Base-by-base conservation (phyloP, 129 eudicot genomes). In the Centaurea solstitialis region DNA sequence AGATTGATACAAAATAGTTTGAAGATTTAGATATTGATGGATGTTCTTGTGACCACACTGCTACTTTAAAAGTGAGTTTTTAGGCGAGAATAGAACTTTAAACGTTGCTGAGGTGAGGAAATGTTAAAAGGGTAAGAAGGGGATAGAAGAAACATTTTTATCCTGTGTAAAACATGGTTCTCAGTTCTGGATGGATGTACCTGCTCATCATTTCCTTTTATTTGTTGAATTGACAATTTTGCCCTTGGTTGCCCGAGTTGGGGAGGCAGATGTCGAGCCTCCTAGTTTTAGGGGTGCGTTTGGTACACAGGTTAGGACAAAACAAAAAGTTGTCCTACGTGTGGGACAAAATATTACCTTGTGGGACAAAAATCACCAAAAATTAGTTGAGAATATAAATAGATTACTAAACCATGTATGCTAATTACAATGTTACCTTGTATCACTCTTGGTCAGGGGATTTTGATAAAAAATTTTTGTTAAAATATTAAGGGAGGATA, bases 1-100 rank as follows among this genome's bases (percentile, higher is more conserved):
- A 10, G 97, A 94, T 78, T 94, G 86, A 85, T 13, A 73, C 3
- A 38, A 11, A 68, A 57, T n/a, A n/a, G 65, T 57, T 57, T 57
- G 68, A 61, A 75, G 33, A 64, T 28, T 38, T 15, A 73, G 26
- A 57, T n/a, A 53, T 53, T 21, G 40, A 28, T 78, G 28, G 75
- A 66, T 65, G 68, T 70, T 76, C 37, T 20, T 22, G 20, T 17
- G 21, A 79, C 53, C 70, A 30, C 71, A 76, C 71, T 23, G 23
- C 61, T 22, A 72, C 71, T 21, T 70, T 79, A 21, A 79, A 70
- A 53, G 39, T 13, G 5, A 66, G 37, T 30, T 68, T 74, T 12
- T 41, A 12, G 70, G 47, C 38, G 35, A 75, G 10, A 80, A 35
- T 75, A 77, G 64, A 77, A 77, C 65, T 18, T 69, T 69, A 50